Base-by-base conservation (phyloP, 164 flowering plant genomes). In the Annona cherimola region DNA sequence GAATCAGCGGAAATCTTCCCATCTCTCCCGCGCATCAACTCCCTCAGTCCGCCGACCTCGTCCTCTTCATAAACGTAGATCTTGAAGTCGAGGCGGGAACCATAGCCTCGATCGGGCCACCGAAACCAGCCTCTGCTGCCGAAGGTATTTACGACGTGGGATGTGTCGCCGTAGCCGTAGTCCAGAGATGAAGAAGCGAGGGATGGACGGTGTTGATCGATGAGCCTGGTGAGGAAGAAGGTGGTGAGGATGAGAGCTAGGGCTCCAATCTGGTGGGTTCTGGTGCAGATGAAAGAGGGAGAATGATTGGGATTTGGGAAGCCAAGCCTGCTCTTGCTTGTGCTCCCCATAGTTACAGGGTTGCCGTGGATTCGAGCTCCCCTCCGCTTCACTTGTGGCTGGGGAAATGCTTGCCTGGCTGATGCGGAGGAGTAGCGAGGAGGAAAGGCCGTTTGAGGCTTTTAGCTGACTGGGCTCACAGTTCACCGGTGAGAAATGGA, bases 51-150 rank as follows among this genome's bases (percentile, higher is more conserved):
- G 60, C 91, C 92, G 70, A 93, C 84, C 83, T 93, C 99, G 42
- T 57, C 46, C 81, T 93, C 95, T 8, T 91, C 92, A 73, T 95
- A 95, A 66, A 95, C 94, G 77, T 95, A 95, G 79, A 95, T 89
- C 83, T 83, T 91, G 73, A 95, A 78, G 61, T 78, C 76, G 50
- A 89, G 79, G 41, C 72, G 81, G 44, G 87, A 63, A 5, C 96
- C 96, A 68, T 84, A 91, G 2, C 98, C 97, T 5, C 86, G 65
- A 5, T 80, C 73, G 2, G 96, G 94, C 97, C 97, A 93, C 76
- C 63, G 71, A 41, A 55, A 69, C 5, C 42, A 5, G 1, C 57
- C 57, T 26, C 35, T 26, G 14, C 57, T 50, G 42, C 7, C 50
- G 8, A 20, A n/a, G 16, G 16, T 12, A 61, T 40, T 18, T 39